Evolutionary conservation across 306 rosid species (phyloP), one percentile per base, ranked within the genome.

Genomic region (Castanea crenata): DNA sequence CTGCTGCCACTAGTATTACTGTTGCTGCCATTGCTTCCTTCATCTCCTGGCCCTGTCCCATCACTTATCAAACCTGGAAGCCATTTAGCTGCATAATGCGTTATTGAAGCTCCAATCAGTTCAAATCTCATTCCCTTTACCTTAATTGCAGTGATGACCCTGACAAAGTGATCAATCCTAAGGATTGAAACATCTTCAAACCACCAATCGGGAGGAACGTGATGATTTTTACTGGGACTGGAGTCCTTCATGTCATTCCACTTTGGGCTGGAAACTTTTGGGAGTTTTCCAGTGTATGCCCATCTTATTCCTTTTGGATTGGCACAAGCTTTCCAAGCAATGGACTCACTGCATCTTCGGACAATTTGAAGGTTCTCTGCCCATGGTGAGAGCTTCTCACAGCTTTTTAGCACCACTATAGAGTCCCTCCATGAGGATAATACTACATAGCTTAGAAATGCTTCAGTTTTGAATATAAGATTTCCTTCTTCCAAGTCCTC

Each of bases 311-410:
- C 99, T 81, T 91, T 96, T 5, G 99, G 99, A 86, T 93, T 96
- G 3, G 99, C 97, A 80, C 99, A 96, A 49, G 99, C 98, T 74
- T 96, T 96, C 98, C 98, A 96, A 41, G 99, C 98, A 23, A 96
- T 96, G 32, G 99, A 96, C 84, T 96, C 99, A 7, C 98, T 91
- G 88, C 98, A 96, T 77, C 99, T 69, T 25, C 98, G 83, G 31
- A 96, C 98, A 19, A 96, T 96, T 80, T 96, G 99, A 41, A 96
- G 96, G 67, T 93, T 96, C 69, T 96, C 99, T 0, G 99, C 93
- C 99, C 99, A 96, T 0, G 99, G 99, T 0, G 98, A 91, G 74
- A 96, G 91, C 86, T 93, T 93, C 86, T 96, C 97, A 38, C 97
- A 93, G 84, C 94, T 96, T 83, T 96, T 96, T 86, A 93, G 84